A percentile compares a stretch with the other conserved stretches of the same genome.
Evolutionary conservation across 805 yeast genomes (phyloP).

Genomic region (Candida caryicola): DNA sequence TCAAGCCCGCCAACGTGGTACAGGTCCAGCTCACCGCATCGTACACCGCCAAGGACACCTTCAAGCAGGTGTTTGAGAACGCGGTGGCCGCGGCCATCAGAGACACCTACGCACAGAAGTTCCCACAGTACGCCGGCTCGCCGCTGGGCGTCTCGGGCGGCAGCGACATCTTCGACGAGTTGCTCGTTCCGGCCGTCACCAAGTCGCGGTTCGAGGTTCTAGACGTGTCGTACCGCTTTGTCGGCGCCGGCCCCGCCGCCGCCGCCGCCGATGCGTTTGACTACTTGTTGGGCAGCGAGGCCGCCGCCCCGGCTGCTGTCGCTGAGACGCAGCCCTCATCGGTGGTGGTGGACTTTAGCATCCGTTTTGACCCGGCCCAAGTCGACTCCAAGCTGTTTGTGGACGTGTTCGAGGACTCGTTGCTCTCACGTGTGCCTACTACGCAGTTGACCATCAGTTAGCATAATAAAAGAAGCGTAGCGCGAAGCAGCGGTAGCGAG

Average conservation of each 20-base stretch:
- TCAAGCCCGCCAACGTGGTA: constrained; percentile 31
- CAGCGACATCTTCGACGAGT: constrained; percentile 36
- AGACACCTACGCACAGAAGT: constrained; percentile 30
- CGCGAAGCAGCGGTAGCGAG: too few species aligned
- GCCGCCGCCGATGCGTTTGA: constrained; percentile 23
- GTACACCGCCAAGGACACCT: constrained; percentile 22
- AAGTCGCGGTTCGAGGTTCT: constrained; percentile 35
- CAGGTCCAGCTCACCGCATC: constrained; percentile 24
- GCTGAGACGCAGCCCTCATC: constrained; percentile 14
- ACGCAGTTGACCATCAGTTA: constrained; percentile 16
- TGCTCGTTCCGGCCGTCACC: constrained; percentile 35
- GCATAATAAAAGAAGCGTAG: too few species aligned
- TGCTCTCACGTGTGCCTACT: constrained; percentile 32
- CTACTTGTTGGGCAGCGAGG: constrained; percentile 36
- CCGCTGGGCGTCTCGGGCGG: constrained; percentile 18
- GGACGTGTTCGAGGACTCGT: constrained; percentile 30
- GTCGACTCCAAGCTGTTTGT: constrained; percentile 37
- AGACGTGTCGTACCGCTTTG: constrained; percentile 26
- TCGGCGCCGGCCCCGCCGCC: constrained; percentile 5
- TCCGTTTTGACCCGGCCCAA: constrained; percentile 31
- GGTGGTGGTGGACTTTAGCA: constrained; percentile 28
- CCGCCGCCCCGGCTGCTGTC: constrained; percentile 10
- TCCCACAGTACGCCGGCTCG: constrained; percentile 35
- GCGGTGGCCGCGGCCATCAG: constrained; percentile 27
- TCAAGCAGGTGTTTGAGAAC: constrained; percentile 29